A percentile compares a stretch with the other conserved stretches of the same genome.
phyloP scores from a whole-genome alignment of 2,329 filamentous ascomycete species.

The Cytospora chrysosperma region DNA sequence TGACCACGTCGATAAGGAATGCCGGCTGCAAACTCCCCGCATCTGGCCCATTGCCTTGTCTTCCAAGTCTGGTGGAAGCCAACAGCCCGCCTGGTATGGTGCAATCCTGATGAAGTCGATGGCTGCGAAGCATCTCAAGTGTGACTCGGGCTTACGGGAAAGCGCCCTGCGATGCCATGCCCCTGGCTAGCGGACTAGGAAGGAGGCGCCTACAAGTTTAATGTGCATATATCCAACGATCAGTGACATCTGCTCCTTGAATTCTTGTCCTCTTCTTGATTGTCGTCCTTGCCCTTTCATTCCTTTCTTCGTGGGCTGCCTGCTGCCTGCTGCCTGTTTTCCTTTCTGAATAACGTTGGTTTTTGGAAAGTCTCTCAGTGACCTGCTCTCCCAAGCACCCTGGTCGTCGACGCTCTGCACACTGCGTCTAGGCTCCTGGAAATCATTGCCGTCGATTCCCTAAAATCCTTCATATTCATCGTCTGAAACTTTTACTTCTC shows the following conservation, averaged over 20 bases:
- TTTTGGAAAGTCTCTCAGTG: not conserved
- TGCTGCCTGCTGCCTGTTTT: too few relatives aligned
- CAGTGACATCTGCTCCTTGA: not conserved
- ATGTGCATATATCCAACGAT: not conserved
- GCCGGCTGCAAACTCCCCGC: not conserved
- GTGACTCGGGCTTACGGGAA: not conserved
- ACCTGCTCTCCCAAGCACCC: too few relatives aligned
- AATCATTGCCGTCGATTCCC: too few relatives aligned
- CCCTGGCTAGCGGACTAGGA: too few relatives aligned
- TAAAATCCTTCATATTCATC: too few relatives aligned
- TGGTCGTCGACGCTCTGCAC: too few relatives aligned
- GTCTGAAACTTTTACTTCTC: too few relatives aligned
- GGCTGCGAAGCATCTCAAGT: not conserved
- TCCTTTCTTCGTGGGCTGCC: too few relatives aligned
- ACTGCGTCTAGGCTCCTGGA: too few relatives aligned
- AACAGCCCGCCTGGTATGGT: not conserved
- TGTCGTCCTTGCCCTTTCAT: not conserved
- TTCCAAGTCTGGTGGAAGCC: not conserved
- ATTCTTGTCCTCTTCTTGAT: not conserved
- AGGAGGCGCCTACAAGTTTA: too few relatives aligned
- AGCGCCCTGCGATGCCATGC: too few relatives aligned
- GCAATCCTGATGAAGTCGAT: not conserved
- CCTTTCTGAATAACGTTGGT: not conserved
- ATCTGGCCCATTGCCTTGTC: not conserved
- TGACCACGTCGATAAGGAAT: not conserved